Base-by-base conservation (phyloP, 1,284 basidiomycete genomes). In the Pterulicium gracile region DNA sequence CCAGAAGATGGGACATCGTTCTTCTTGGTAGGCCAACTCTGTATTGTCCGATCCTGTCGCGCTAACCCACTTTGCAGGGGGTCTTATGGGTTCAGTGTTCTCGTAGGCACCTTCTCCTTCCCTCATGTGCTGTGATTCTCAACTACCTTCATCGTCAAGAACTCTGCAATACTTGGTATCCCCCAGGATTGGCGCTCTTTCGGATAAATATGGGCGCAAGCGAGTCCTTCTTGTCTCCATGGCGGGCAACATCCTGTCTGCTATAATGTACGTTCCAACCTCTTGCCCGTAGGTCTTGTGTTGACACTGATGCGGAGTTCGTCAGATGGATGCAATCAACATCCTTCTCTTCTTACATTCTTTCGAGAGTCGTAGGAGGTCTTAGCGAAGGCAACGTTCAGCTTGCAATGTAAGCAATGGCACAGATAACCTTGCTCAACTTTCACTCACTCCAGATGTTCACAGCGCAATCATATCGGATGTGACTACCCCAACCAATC, bases 381-480 rank as follows among this genome's bases (percentile, higher is more conserved):
- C 67, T 93, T 13, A 90, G 87, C 56, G 91, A 95, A 68, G 91
- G 86, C 44, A 88, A 88, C 55, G 85, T 88, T 10, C 85, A 88
- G 56, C 66, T 88, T 44, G 85, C 85, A 24, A 86, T 85, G 84
- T 85, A 53, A 52, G 79, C 68, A 13, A 24, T 21, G 21, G 32
- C 42, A 22, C 39, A 18, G 18, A 44, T 46, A 3, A 14, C 3
- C 42, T 36, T 22, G 1, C 21, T 42, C 41, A 42, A 39, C 27
- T 49, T 27, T 24, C 49, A 15, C 17, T 42, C 24, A 52, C 42
- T 24, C 35, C 53, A 91, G 88, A 54, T n/a, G n/a, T n/a, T n/a
- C n/a, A n/a, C n/a, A n/a, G n/a, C n/a, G 90, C 91, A 3, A 91
- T 91, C 55, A 77, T 96, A 23, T 88, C 89, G 17, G 92, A 96